Conservation (phyloP, 78 protist species). For the Monosiga brevicollis region DNA sequence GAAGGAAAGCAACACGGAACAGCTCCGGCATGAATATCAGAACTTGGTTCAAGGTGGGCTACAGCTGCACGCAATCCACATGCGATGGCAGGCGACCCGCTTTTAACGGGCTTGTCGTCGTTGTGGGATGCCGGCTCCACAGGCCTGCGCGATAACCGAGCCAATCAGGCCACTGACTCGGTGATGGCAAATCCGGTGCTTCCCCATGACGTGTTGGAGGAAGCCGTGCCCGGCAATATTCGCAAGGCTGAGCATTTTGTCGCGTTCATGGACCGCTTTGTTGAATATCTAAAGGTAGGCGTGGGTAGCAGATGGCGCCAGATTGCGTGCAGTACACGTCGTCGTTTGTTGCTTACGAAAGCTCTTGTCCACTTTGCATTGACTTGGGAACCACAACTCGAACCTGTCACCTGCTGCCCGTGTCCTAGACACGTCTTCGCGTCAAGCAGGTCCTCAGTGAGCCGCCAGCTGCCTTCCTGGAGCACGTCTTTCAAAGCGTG, state of each 20-base stretch:
- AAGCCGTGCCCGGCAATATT: conserved; percentile 91
- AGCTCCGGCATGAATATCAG: conserved; percentile 39
- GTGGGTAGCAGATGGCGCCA: no score
- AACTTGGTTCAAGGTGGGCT: conserved; percentile 15
- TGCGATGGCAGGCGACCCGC: no score
- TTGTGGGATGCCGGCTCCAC: no score
- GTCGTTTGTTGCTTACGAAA: no score
- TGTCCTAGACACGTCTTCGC: conserved; percentile 4
- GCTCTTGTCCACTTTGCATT: no score
- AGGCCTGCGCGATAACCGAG: conserved; percentile 8
- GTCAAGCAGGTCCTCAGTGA: conserved; percentile 35
- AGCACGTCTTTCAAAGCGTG: conserved; percentile 9
- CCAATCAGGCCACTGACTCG: background rate
- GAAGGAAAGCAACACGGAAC: background rate
- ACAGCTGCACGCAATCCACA: background rate
- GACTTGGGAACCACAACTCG: no score
- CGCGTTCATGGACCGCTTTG: conserved; percentile 46
- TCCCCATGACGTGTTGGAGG: conserved; percentile 62
- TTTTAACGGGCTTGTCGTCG: no score
- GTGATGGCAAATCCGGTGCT: conserved; percentile 39
- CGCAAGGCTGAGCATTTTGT: conserved; percentile 73
- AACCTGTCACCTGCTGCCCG: no score
- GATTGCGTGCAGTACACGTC: no score
- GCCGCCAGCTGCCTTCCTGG: conserved; percentile 56
- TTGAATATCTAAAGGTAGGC: conserved; percentile 57